These are phyloP conservation scores for Comarum palustre DNA, from an alignment of 306 rosid genomes.

Conservation along the genomic window DNA sequence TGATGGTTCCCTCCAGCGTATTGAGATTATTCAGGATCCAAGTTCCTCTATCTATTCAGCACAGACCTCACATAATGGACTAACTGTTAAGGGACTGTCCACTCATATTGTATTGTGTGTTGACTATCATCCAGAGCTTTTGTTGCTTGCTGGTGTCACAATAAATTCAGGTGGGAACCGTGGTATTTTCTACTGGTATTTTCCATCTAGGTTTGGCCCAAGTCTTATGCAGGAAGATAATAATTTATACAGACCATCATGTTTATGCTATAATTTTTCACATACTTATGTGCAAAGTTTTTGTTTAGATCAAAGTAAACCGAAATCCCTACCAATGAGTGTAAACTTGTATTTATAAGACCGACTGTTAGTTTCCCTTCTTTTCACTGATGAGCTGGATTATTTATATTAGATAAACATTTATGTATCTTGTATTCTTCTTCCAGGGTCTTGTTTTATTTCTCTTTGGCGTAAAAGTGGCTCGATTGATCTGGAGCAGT, in stretches of 20 bases:
- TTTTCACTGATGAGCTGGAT: background rate
- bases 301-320: background rate
- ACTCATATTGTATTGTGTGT: constrained; percentile 48
- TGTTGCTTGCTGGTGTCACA: constrained; percentile 55
- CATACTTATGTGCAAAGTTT: constrained; percentile 10
- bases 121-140: constrained; percentile 57
- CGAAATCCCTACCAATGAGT: background rate
- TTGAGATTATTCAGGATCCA: constrained; percentile 70
- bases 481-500: constrained; percentile 53
- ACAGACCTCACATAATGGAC: constrained; percentile 36
- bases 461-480: constrained; percentile 67
- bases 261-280: constrained; percentile 18
- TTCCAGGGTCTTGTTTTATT: constrained; percentile 67
- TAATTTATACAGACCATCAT: constrained; percentile 9
- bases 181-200: constrained; percentile 39
- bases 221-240: constrained; percentile 13
- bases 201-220: constrained; percentile 14
- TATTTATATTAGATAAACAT: constrained; percentile 16
- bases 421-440: constrained; percentile 2
- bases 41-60: constrained; percentile 45
- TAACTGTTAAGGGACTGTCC: constrained; percentile 35
- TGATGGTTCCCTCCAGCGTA: constrained; percentile 72
- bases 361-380: constrained; percentile 10
- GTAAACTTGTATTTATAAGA: constrained; percentile 9
- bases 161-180: constrained; percentile 41